A percentile compares a stretch with the other conserved stretches of the same genome.
Conservation (phyloP, 164 flowering plant genomes). For the Liriodendron chinense region DNA sequence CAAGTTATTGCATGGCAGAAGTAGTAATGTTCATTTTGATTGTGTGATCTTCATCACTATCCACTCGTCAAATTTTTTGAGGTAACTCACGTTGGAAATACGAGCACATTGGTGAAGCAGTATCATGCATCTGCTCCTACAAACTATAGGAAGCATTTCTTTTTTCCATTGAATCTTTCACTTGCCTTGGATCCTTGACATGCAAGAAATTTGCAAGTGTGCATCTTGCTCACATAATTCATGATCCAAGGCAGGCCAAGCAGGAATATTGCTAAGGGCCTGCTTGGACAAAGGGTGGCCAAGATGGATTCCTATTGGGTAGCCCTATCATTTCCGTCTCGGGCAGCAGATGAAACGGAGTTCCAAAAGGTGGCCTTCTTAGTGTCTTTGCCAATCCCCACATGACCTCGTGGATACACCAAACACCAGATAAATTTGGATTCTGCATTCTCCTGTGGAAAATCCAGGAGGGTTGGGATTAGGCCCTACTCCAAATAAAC, state of each 20-base stretch:
- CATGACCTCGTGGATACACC: background rate
- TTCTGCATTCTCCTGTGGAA: background rate
- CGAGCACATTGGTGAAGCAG: background rate
- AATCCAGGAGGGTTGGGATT: background rate
- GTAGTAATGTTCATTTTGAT: background rate
- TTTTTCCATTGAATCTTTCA: background rate
- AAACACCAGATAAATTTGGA: background rate
- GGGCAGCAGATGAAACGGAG: background rate
- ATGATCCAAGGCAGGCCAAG: background rate
- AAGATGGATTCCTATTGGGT: background rate
- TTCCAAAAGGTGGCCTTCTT: background rate
- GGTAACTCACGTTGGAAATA: background rate
- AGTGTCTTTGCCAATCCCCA: background rate
- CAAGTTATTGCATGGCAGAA: background rate
- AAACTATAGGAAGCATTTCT: no score
- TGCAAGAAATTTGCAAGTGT: background rate
- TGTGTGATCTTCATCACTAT: background rate
- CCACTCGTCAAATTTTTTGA: no score
- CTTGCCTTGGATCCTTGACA: background rate
- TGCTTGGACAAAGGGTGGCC: background rate
- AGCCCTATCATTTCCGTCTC: background rate
- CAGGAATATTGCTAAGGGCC: background rate
- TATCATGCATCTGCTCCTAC: background rate
- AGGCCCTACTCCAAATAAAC: background rate
- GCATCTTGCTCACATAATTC: slow-evolving; percentile 1